Evolutionary conservation across 495 filamentous ascomycete species (phyloP), one percentile per base, ranked within the genome.

Genomic region (Aspergillus cavernicola): DNA sequence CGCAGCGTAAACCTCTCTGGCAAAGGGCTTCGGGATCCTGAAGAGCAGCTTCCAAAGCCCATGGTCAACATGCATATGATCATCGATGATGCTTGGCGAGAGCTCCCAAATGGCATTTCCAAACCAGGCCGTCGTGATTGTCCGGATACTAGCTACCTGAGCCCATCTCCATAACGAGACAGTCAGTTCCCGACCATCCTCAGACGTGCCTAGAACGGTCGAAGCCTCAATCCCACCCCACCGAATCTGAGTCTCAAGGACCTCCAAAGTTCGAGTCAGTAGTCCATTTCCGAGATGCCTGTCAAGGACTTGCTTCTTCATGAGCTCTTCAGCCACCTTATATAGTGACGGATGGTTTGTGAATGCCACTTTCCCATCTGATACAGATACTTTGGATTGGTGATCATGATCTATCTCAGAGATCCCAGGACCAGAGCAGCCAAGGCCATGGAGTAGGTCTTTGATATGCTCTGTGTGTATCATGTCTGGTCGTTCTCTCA

Each of bases 121-220:
- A 47, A 47, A 47, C 28, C 32, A 47, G 3, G 44, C 44, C 12
- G 44, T 47, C 26, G 44, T 47, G 44, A 47, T 22, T 11, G 44
- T 15, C 15, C 32, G 44, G 44, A 47, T 47, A 13, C 15, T 35
- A 9, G 44, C 44, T 0, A 13, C 20, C 16, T 47, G 44, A 3
- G 44, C 44, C 44, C 44, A 47, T 23, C n/a, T 29, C 16, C 32
- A 47, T 1, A 47, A 13, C 44, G 44, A 47, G 44, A 47, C 29
- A 1, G 44, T 47, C 10, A 7, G n/a, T 22, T 33, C 11, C 8
- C 9, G 26, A 1, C 44, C 44, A 19, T 47, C 37, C 19, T 40
- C 18, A 22, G 37, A 40, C 18, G 19, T 40, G 4, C 13, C 16
- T 1, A 40, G 20, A 3, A 40, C 2, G 4, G 19, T 13, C 19